These are phyloP conservation scores for Atkinsonella hypoxylon DNA, from an alignment of 2,329 filamentous ascomycete genomes.

Conservation along the genomic window DNA sequence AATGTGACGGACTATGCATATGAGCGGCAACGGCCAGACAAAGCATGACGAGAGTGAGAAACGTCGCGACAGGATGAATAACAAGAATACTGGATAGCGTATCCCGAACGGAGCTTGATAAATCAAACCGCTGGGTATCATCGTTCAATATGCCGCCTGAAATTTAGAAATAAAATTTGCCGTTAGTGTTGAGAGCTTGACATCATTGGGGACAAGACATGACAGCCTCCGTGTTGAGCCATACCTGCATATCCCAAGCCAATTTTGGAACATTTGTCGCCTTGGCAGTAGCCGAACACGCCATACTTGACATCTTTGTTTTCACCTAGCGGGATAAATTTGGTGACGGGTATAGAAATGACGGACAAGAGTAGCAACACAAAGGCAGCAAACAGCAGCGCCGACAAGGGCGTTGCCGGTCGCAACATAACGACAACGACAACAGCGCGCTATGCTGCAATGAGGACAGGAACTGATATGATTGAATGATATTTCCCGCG, in stretches of 20 bases:
- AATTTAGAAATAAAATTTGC: neutral
- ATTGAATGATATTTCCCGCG: neutral
- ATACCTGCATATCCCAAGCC: conserved; percentile 65
- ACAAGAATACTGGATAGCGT: conserved; percentile 81
- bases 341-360: conserved; percentile 83
- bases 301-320: conserved; percentile 73
- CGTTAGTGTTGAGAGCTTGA: neutral
- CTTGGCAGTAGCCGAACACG: conserved; percentile 80
- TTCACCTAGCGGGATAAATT: conserved; percentile 69
- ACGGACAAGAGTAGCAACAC: conserved; percentile 74
- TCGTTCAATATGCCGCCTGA: conserved; percentile 8
- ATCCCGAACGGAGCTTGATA: conserved; percentile 38
- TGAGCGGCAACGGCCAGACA: conserved; percentile 70
- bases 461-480: conserved; percentile 8
- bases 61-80: conserved; percentile 80
- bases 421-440: conserved; percentile 58
- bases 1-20: conserved; percentile 79
- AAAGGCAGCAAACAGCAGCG: conserved; percentile 79
- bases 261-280: conserved; percentile 53
- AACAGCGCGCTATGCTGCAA: conserved; percentile 10
- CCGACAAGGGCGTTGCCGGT: conserved; percentile 80
- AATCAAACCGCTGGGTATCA: conserved; percentile 38
- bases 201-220: neutral
- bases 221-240: conserved; percentile 20
- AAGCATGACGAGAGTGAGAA: conserved; percentile 77